Percentiles rank a stretch among this genome's conserved stretches.
phyloP scores from a whole-genome alignment of 2,329 filamentous ascomycete genomes.

The Talaromyces rugulosus region DNA sequence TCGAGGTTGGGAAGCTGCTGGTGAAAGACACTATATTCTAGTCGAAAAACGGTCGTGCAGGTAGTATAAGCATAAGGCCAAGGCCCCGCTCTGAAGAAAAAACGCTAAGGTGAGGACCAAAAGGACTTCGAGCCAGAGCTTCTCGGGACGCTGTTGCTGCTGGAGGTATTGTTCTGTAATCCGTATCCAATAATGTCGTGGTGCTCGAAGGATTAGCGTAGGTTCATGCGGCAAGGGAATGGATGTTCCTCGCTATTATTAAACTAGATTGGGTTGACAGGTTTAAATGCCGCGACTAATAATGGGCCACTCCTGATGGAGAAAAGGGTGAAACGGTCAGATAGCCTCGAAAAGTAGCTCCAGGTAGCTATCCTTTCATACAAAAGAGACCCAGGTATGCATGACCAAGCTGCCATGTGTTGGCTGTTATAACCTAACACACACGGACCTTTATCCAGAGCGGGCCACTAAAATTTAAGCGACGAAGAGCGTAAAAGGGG shows the following conservation, averaged over 20 bases:
- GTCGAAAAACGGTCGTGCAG: constrained; percentile 11
- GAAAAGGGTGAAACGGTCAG: neutral
- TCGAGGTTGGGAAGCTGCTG: constrained; percentile 5
- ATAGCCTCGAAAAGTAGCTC: neutral
- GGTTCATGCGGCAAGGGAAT: neutral
- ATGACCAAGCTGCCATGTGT: neutral
- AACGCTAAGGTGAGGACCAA: constrained; percentile 9
- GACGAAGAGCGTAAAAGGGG: neutral
- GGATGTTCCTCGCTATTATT: neutral
- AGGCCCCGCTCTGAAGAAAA: constrained; percentile 13
- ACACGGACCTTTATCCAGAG: neutral
- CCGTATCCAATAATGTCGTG: neutral
- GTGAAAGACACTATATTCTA: constrained; percentile 9
- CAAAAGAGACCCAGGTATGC: neutral
- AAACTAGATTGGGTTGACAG: constrained; percentile 1
- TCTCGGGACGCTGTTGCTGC: neutral
- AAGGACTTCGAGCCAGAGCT: constrained; percentile 4
- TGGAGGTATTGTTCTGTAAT: neutral
- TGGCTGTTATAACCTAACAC: neutral
- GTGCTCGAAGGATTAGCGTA: neutral
- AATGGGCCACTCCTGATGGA: neutral
- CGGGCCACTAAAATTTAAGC: neutral
- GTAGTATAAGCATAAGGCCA: constrained; percentile 14
- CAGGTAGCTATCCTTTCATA: neutral
- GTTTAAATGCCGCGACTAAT: neutral